A percentile compares a stretch with the other conserved stretches of the same genome.
These are phyloP conservation scores for Penicillium brevicompactum DNA, from an alignment of 2,329 filamentous ascomycete genomes.

Conservation along the genomic window DNA sequence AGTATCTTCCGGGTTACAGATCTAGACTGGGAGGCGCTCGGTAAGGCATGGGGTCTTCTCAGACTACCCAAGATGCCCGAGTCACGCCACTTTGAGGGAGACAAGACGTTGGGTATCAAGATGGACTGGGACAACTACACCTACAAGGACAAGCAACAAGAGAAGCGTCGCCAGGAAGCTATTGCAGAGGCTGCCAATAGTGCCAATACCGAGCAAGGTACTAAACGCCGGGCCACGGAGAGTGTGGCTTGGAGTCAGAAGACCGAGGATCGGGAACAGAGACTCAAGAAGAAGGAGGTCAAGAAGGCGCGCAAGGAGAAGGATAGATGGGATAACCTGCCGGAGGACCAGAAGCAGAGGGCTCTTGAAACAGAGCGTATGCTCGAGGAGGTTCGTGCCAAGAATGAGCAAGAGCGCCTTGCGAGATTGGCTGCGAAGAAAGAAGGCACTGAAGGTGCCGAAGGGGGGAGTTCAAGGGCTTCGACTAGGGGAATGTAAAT, in stretches of 20 bases:
- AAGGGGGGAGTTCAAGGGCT: constrained; percentile 60
- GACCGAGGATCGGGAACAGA: constrained; percentile 65
- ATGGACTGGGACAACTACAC: constrained; percentile 66
- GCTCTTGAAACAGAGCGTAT: constrained; percentile 65
- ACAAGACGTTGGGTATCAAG: constrained; percentile 60
- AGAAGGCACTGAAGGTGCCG: constrained; percentile 14
- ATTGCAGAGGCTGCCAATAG: constrained; percentile 52
- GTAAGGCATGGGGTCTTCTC: constrained; percentile 80
- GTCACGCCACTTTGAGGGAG: constrained; percentile 70
- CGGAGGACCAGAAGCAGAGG: constrained; percentile 67
- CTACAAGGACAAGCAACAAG: constrained; percentile 72
- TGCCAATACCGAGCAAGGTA: constrained; percentile 38
- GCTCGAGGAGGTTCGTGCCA: constrained; percentile 63
- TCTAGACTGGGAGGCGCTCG: constrained; percentile 82
- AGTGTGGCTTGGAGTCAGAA: constrained; percentile 74
- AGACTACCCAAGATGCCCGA: constrained; percentile 94
- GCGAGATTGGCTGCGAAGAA: constrained; percentile 21
- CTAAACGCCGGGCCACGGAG: constrained; percentile 59
- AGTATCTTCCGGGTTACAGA: constrained; percentile 86
- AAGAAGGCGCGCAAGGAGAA: constrained; percentile 66
- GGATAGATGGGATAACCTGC: constrained; percentile 65
- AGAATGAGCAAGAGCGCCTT: constrained; percentile 48
- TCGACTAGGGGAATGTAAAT: constrained; percentile 42
- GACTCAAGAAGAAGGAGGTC: constrained; percentile 65
- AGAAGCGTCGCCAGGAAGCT: constrained; percentile 64